phyloP scores from a whole-genome alignment of 305 asterid genomes.

The Fraxinus velutina region DNA sequence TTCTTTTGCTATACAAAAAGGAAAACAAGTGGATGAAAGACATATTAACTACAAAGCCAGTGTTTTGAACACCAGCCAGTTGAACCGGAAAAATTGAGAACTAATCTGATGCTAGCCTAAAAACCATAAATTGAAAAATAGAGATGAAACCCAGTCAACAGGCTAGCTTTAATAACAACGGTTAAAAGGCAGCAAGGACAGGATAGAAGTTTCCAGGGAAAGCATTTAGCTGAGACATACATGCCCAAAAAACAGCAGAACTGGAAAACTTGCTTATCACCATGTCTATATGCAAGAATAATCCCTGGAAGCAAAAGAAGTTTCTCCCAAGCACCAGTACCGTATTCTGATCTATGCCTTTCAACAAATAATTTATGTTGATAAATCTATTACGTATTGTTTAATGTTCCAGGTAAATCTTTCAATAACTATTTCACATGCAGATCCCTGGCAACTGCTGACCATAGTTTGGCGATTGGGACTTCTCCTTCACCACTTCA shows the following conservation, averaged over 20 bases:
- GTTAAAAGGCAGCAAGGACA: not conserved
- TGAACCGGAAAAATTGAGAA: not conserved
- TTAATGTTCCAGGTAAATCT: not conserved
- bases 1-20: not conserved
- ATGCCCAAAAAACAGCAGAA: not conserved
- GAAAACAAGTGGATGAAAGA: not conserved
- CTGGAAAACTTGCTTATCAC: not conserved
- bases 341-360: not conserved
- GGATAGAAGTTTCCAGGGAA: not conserved
- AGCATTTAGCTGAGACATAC: no score
- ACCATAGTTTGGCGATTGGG: not conserved
- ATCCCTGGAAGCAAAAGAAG: not conserved
- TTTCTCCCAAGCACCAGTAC: not conserved
- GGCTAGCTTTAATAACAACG: not conserved
- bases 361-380: not conserved
- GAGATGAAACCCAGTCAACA: not conserved
- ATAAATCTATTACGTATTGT: not conserved
- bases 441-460: not conserved
- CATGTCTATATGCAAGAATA: not conserved
- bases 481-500: not conserved
- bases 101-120: not conserved
- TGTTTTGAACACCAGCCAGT: not conserved
- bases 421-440: not conserved
- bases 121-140: not conserved
- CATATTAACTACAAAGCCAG: not conserved